Conservation (phyloP, 768 basidiomycete species). For the Auricularia sp. region DNA sequence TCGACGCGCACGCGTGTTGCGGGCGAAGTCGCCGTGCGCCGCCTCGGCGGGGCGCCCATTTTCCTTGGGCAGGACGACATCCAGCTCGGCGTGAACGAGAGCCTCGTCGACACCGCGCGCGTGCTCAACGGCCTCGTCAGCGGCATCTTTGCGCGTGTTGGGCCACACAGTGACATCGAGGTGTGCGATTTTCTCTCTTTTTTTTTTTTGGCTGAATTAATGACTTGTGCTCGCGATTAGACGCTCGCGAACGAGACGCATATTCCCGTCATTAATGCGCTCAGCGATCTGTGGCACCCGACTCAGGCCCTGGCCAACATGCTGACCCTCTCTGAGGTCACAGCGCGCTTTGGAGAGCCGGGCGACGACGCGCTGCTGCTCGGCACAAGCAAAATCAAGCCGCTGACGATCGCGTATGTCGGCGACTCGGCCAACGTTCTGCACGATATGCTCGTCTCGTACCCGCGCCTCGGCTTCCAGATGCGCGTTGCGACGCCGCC, state of each 20-base stretch:
- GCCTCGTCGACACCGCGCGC: constrained; percentile 66
- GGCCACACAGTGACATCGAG: constrained; percentile 87
- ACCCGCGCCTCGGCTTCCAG: constrained; percentile 81
- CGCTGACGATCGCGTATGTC: constrained; percentile 85
- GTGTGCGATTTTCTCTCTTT: constrained; percentile 31
- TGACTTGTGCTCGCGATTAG: constrained; percentile 27
- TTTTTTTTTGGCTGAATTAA: not conserved
- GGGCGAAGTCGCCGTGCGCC: constrained; percentile 67
- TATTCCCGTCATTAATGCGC: constrained; percentile 92
- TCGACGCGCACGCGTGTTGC: constrained; percentile 86
- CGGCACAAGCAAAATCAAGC: constrained; percentile 17
- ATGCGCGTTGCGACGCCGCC: constrained; percentile 76
- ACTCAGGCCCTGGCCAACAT: constrained; percentile 92
- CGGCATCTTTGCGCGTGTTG: constrained; percentile 94
- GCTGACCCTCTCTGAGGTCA: constrained; percentile 75
- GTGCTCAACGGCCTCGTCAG: constrained; percentile 93
- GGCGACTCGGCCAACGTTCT: constrained; percentile 93
- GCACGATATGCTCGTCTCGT: constrained; percentile 94
- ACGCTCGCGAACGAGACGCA: constrained; percentile 83
- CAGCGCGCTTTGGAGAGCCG: constrained; percentile 37
- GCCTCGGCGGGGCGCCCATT: constrained; percentile 82
- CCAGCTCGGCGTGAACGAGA: constrained; percentile 94
- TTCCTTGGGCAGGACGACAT: constrained; percentile 88
- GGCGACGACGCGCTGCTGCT: constrained; percentile 8
- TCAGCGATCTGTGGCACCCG: constrained; percentile 93